These are phyloP conservation scores for Hordeum marinum DNA, from an alignment of 176 grass and related monocot species.

Conservation along the genomic window DNA sequence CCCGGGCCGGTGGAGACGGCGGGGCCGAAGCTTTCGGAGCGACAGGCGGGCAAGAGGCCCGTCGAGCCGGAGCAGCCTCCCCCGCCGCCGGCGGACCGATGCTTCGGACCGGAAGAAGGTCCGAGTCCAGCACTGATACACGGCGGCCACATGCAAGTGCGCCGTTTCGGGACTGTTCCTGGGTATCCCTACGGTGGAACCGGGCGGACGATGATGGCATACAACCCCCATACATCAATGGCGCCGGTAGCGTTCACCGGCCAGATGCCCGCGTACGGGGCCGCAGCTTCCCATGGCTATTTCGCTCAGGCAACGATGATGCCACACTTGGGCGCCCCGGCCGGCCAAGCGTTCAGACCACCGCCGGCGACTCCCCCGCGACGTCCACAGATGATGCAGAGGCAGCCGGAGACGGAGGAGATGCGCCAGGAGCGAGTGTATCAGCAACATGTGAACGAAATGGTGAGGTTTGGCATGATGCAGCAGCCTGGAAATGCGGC, in stretches of 20 bases:
- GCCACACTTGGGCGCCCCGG: not conserved
- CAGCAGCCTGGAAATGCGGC: not conserved
- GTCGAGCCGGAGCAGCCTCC: not conserved
- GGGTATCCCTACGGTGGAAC: not conserved
- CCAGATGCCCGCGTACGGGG: not conserved
- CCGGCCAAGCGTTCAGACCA: not conserved
- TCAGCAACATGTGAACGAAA: not conserved
- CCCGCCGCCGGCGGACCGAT: not conserved
- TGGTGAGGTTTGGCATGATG: not conserved
- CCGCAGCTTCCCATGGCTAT: not conserved
- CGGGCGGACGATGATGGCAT: not conserved
- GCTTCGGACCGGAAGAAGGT: not conserved
- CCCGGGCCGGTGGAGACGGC: not conserved
- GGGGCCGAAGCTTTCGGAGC: not conserved
- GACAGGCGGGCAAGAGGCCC: slow-evolving; percentile 12
- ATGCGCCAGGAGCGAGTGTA: not conserved
- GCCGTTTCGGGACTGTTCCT: not conserved
- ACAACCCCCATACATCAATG: not conserved
- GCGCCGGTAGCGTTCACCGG: not conserved
- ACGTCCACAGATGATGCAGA: not conserved
- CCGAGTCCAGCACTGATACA: too few relatives aligned
- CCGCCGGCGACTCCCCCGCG: not conserved
- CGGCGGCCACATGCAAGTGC: not conserved
- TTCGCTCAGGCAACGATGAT: not conserved
- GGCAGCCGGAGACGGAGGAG: not conserved